phyloP scores from a whole-genome alignment of 331 rosid genomes.

The Stylosanthes scabra region DNA sequence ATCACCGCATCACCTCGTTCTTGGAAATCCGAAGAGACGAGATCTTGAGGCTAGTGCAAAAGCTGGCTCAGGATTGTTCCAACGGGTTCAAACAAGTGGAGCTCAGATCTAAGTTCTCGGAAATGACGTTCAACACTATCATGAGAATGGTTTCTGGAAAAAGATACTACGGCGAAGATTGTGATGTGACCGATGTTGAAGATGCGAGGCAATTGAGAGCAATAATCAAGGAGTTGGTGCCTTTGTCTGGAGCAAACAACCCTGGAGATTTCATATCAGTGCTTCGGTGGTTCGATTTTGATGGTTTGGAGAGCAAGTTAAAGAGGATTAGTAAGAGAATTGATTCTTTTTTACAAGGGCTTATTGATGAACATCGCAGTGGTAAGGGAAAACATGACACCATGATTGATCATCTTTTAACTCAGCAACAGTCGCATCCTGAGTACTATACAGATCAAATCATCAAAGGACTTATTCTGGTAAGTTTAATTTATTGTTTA shows the following conservation, averaged over 20 bases:
- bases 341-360: too few species aligned
- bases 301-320: too few species aligned
- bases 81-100: conserved; percentile 33
- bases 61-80: conserved; percentile 12
- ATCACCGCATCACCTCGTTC: conserved; percentile 36
- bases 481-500: too few species aligned
- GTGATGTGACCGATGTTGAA: conserved; percentile 22
- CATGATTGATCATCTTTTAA: conserved; percentile 55
- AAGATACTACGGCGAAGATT: conserved; percentile 40
- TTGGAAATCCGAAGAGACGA: conserved; percentile 35
- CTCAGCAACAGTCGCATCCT: conserved; percentile 54
- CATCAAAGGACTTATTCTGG: conserved; percentile 57
- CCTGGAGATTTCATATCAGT: too few species aligned
- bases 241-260: conserved; percentile 33
- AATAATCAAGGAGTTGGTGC: conserved; percentile 4
- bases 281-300: too few species aligned
- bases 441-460: conserved; percentile 51
- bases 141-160: conserved; percentile 54
- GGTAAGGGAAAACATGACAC: conserved; percentile 20
- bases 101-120: conserved; percentile 11
- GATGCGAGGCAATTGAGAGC: conserved; percentile 36
- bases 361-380: too few species aligned
- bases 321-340: too few species aligned
- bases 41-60: conserved; percentile 20
- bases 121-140: conserved; percentile 45